A percentile compares a stretch with the other conserved stretches of the same genome.
Conservation (phyloP, 2,329 filamentous ascomycete genomes). For the Fusarium acutatum region DNA sequence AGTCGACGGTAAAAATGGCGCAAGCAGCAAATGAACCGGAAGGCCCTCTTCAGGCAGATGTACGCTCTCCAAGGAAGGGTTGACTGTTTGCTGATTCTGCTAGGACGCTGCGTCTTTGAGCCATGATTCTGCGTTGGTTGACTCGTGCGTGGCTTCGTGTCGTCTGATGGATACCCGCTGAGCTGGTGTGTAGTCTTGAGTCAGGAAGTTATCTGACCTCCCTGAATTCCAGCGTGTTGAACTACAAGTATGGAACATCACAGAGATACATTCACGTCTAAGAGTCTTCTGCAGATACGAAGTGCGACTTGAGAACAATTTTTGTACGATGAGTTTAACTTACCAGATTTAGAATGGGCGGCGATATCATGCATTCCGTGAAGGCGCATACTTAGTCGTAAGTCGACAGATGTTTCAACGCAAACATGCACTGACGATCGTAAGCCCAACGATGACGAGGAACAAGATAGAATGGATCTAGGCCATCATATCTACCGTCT, state of each 20-base stretch:
- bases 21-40: neutral
- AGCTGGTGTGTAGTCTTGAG: neutral
- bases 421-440: accelerated
- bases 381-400: slow-evolving; percentile 12
- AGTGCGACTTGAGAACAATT: neutral
- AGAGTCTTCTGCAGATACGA: accelerated
- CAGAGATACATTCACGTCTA: neutral
- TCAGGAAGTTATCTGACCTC: neutral
- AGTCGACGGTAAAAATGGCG: neutral
- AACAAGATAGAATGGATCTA: slow-evolving; percentile 21
- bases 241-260: slow-evolving; percentile 1
- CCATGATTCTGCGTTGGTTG: neutral
- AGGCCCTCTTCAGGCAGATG: slow-evolving; percentile 3
- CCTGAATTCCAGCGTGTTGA: slow-evolving; percentile 2
- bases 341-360: neutral
- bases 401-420: accelerated
- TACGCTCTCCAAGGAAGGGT: accelerated
- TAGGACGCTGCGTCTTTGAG: neutral
- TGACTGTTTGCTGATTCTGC: neutral
- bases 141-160: neutral
- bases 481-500: slow-evolving; percentile 17
- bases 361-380: slow-evolving; percentile 12
- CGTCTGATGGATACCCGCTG: neutral
- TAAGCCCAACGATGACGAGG: slow-evolving; percentile 21
- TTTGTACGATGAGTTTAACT: too few relatives aligned